These are phyloP conservation scores for Heritiera fomes DNA, from an alignment of 345 rosid genomes.

Conservation along the genomic window DNA sequence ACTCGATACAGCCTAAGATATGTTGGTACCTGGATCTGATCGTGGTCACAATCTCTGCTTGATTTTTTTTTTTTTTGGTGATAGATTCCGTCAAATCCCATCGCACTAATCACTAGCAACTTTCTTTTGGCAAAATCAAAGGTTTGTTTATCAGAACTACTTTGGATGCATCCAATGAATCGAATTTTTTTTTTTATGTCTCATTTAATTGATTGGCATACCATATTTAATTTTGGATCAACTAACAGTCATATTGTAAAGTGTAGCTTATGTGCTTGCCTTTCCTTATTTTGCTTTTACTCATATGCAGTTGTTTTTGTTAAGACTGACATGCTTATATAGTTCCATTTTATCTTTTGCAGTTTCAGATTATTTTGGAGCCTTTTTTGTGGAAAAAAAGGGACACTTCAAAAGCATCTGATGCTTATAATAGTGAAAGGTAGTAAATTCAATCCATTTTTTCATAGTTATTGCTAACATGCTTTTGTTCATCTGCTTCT, in stretches of 20 bases:
- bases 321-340: background rate
- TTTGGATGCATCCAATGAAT: background rate
- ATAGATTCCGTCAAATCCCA: slow-evolving; percentile 83
- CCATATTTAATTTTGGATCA: background rate
- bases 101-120: slow-evolving; percentile 60
- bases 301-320: background rate
- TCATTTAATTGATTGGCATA: background rate
- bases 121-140: slow-evolving; percentile 77
- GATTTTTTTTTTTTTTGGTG: slow-evolving; percentile 19
- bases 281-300: background rate
- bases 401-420: slow-evolving; percentile 34
- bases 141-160: slow-evolving; percentile 47
- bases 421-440: slow-evolving; percentile 48
- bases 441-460: slow-evolving; percentile 10
- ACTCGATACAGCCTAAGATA: background rate
- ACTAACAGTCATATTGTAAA: background rate
- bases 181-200: background rate
- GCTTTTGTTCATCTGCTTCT: background rate
- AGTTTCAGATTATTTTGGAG: slow-evolving; percentile 59
- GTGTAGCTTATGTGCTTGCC: background rate
- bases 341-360: slow-evolving; percentile 23
- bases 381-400: slow-evolving; percentile 66
- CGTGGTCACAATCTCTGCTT: slow-evolving; percentile 15
- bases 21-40: slow-evolving; percentile 20
- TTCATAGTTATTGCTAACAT: background rate